phyloP scores from a whole-genome alignment of 371 early-diverging fungal genomes.

The Thermomucor indicae-seudaticae region DNA sequence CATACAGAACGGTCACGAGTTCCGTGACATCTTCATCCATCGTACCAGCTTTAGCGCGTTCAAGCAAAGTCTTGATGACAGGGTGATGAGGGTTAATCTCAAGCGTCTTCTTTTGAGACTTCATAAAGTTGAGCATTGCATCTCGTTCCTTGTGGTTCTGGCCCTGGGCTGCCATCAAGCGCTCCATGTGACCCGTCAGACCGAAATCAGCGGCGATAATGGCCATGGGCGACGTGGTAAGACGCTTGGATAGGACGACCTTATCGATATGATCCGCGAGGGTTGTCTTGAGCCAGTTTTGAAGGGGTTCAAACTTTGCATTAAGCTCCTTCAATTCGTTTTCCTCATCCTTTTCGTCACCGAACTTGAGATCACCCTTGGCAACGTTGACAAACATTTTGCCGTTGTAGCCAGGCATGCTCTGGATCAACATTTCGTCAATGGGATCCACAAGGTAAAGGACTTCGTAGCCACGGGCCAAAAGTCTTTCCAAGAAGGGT shows the following conservation, averaged over 20 bases:
- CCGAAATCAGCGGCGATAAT: conserved; percentile 72
- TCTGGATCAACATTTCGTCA: conserved; percentile 84
- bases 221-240: conserved; percentile 75
- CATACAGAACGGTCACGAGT: conserved; percentile 66
- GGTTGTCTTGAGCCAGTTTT: conserved; percentile 59
- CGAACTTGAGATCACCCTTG: conserved; percentile 79
- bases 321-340: conserved; percentile 44
- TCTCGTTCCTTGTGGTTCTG: conserved; percentile 51
- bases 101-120: conserved; percentile 69
- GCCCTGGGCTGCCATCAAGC: conserved; percentile 72
- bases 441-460: conserved; percentile 88
- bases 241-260: conserved; percentile 65
- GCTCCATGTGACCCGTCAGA: conserved; percentile 83
- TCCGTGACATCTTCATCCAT: conserved; percentile 50
- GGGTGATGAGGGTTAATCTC: conserved; percentile 86
- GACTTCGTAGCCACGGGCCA: conserved; percentile 88
- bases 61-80: conserved; percentile 54
- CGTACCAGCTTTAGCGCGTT: conserved; percentile 42
- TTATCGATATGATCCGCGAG: conserved; percentile 74
- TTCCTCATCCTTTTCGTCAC: conserved; percentile 56
- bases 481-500: conserved; percentile 84
- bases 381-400: conserved; percentile 79
- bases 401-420: conserved; percentile 73
- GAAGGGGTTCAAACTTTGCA: conserved; percentile 60
- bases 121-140: conserved; percentile 51